Conservation (phyloP, 2,329 filamentous ascomycete species). For the Dactylella cylindrospora region DNA sequence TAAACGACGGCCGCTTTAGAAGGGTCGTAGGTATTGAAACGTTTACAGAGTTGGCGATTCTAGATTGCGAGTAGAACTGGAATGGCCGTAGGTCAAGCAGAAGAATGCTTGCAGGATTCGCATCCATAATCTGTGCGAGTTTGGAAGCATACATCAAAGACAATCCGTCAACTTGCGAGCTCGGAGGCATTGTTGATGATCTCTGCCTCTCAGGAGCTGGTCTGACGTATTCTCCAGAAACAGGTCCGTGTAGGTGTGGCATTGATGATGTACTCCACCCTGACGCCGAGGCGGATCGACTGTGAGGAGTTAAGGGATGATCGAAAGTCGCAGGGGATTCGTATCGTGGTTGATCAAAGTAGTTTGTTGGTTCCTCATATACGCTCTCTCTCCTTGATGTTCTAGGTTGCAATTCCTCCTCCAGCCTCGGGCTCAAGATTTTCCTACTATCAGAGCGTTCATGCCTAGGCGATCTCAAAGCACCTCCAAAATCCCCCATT, state of each 20-base stretch:
- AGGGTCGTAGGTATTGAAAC: constrained; percentile 93
- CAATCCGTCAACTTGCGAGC: constrained; percentile 45
- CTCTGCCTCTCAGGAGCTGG: constrained; percentile 31
- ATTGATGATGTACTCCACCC: constrained; percentile 29
- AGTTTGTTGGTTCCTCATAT: constrained; percentile 38
- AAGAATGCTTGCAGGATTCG: constrained; percentile 57
- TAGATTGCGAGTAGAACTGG: constrained; percentile 74
- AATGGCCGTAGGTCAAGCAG: constrained; percentile 84
- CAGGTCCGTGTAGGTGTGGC: constrained; percentile 26
- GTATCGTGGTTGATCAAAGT: constrained; percentile 41
- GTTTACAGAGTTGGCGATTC: constrained; percentile 79
- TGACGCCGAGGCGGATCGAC: constrained; percentile 37
- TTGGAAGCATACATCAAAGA: constrained; percentile 45
- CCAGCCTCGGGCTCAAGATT: constrained; percentile 40
- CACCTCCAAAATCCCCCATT: constrained; percentile 34
- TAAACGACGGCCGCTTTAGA: constrained; percentile 86
- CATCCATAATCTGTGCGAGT: constrained; percentile 45
- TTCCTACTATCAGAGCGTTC: constrained; percentile 44
- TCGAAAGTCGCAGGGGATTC: constrained; percentile 24
- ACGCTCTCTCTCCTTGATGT: constrained; percentile 17
- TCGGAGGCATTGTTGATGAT: constrained; percentile 44
- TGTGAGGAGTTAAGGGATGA: constrained; percentile 13
- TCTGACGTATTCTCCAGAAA: constrained; percentile 23
- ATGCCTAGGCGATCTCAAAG: constrained; percentile 30
- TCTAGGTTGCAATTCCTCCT: constrained; percentile 23